Percentiles rank a stretch among this genome's conserved stretches.
Conservation (phyloP, 257 asterid genomes). For the Penstemon barbatus region DNA sequence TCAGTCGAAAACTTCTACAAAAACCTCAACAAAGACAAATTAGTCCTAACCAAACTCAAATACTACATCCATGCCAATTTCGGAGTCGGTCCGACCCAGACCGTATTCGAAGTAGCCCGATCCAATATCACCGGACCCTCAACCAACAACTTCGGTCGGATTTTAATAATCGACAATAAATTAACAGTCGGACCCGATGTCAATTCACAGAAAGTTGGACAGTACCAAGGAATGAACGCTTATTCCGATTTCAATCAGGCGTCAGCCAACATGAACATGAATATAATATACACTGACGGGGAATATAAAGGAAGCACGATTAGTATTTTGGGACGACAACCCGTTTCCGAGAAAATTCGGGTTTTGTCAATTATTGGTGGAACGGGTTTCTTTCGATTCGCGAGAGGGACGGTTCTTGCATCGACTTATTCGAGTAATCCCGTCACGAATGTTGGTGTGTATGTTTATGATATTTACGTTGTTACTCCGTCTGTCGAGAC, state of each 20-base stretch:
- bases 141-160: slow-evolving; percentile 25
- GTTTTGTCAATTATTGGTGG: slow-evolving; percentile 28
- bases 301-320: slow-evolving; percentile 30
- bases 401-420: slow-evolving; percentile 27
- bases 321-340: slow-evolving; percentile 28
- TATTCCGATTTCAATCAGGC: slow-evolving; percentile 19
- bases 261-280: slow-evolving; percentile 28
- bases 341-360: slow-evolving; percentile 24
- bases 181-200: slow-evolving; percentile 24
- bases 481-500: slow-evolving; percentile 23
- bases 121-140: slow-evolving; percentile 18
- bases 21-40: slow-evolving; percentile 3
- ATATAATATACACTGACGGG: slow-evolving; percentile 19
- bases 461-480: slow-evolving; percentile 26
- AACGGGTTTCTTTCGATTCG: slow-evolving; percentile 29
- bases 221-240: slow-evolving; percentile 31
- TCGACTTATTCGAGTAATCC: slow-evolving; percentile 26
- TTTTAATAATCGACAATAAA: slow-evolving; percentile 32
- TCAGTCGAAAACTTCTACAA: slow-evolving; percentile 10
- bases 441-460: slow-evolving; percentile 21
- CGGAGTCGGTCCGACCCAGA: slow-evolving; percentile 21
- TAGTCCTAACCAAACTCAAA: slow-evolving; percentile 25
- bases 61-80: slow-evolving; percentile 37
- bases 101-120: slow-evolving; percentile 25
- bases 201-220: slow-evolving; percentile 22